phyloP scores from a whole-genome alignment of 1,284 basidiomycete genomes.

The Singerocomus inundabilis region DNA sequence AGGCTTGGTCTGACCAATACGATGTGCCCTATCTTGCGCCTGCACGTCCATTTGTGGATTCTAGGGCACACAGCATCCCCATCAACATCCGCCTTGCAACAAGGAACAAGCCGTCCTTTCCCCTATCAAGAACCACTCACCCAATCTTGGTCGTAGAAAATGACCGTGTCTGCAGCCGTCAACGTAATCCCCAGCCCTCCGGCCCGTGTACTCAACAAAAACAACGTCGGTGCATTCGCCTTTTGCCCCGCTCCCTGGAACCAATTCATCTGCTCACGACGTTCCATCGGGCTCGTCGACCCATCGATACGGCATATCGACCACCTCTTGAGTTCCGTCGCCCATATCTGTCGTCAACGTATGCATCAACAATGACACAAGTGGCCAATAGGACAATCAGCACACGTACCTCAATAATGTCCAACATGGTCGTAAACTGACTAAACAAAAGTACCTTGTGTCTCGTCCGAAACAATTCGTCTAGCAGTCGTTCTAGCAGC shows the following conservation, averaged over 20 bases:
- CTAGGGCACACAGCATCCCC: no score
- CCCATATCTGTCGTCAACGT: constrained; percentile 68
- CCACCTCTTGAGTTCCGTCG: constrained; percentile 77
- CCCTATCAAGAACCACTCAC: no score
- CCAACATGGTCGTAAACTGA: constrained; percentile 95
- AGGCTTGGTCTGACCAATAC: constrained; percentile 95
- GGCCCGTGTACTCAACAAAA: constrained; percentile 89
- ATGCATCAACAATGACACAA: background rate
- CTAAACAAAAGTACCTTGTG: constrained; percentile 95
- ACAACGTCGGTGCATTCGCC: constrained; percentile 71
- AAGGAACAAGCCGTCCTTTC: constrained; percentile 45
- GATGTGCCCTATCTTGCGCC: constrained; percentile 86
- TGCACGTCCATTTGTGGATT: no score
- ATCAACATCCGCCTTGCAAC: no score
- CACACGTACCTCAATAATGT: constrained; percentile 79
- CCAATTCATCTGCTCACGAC: constrained; percentile 80
- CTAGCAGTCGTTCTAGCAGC: constrained; percentile 84
- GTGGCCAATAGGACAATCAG: background rate
- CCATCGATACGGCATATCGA: constrained; percentile 91
- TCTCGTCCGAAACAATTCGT: constrained; percentile 75
- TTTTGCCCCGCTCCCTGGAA: constrained; percentile 79
- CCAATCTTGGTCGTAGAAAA: constrained; percentile 97
- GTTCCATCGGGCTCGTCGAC: constrained; percentile 69
- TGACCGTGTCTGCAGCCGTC: constrained; percentile 95
- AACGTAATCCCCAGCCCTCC: constrained; percentile 92